Evolutionary conservation across 805 yeast genomes (phyloP), one percentile per base, ranked within the genome.

Genomic region (Lachancea quebecensis): DNA sequence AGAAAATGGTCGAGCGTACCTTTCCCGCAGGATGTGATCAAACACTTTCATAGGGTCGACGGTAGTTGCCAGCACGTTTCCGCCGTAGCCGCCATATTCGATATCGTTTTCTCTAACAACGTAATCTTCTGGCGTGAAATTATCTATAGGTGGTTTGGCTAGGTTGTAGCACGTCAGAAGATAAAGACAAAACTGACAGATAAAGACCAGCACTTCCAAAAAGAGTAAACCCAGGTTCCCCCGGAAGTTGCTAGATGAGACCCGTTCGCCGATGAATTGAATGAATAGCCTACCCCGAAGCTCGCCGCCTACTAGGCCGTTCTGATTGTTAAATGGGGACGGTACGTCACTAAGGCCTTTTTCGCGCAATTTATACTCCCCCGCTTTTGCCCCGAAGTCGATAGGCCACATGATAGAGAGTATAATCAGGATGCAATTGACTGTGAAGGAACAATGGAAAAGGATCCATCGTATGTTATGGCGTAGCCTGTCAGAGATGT

Each of bases 191-290:
- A 60, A 48, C 35, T 60, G 56, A 30, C 62, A 49, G 14, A 61
- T 35, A 29, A 69, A 32, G 41, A 66, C 46, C 38, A 50, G 34
- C 53, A 60, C 30, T 49, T 67, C 57, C 50, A 53, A 53, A 16
- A 57, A 48, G 39, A 58, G 50, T 40, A 42, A 61, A 44, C 35
- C 66, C 44, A 56, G 53, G 62, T 48, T 71, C 49, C 51, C 72
- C 33, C 36, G 60, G 38, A 48, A 55, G 46, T 52, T 67, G 45
- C 54, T 67, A 47, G 38, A 60, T 48, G 66, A 72, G 30, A 60
- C 55, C 28, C 51, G 50, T 46, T 77, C 81, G 0, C 82, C 82
- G 17, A 76, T 69, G 15, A 75, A 51, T 48, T 73, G 75, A 21
- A 75, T 41, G 2, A 69, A 53, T 15, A 69, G 46, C n/a, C 65